These are phyloP conservation scores for Penicillium sp. DNA, from an alignment of 2,329 filamentous ascomycete genomes.

Conservation along the genomic window DNA sequence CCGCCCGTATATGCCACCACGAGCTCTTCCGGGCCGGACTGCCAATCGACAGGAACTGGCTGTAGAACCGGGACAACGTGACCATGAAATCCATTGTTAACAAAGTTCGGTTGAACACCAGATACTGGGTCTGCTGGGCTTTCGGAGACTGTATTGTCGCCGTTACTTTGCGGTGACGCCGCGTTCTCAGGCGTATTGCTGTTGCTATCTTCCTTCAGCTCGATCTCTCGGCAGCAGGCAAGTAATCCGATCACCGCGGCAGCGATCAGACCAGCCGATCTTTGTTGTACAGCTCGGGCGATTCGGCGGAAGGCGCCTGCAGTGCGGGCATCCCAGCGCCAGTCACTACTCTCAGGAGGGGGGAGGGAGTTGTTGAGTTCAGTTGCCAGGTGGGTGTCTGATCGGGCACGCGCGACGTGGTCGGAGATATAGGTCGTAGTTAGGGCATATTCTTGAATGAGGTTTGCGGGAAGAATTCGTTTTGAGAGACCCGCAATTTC, in stretches of 20 bases:
- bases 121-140: conserved; percentile 14
- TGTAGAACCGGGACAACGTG: conserved; percentile 45
- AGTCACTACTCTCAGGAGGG: conserved; percentile 51
- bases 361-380: conserved; percentile 59
- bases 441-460: conserved; percentile 65
- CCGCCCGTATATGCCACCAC: conserved; percentile 80
- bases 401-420: conserved; percentile 60
- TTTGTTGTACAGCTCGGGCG: conserved; percentile 69
- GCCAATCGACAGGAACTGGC: conserved; percentile 43
- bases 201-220: conserved; percentile 45
- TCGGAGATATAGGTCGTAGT: conserved; percentile 75
- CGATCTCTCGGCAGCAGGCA: conserved; percentile 69
- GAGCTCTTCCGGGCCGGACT: conserved; percentile 60
- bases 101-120: conserved; percentile 3
- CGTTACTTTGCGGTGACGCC: conserved; percentile 33
- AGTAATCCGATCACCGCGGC: conserved; percentile 73
- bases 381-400: conserved; percentile 54
- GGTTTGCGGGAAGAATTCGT: conserved; percentile 55
- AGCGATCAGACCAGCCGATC: conserved; percentile 75
- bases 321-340: conserved; percentile 66
- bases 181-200: conserved; percentile 38
- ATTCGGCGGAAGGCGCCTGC: conserved; percentile 67
- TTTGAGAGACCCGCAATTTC: conserved; percentile 45
- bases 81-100: conserved; percentile 22
- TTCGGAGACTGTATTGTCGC: conserved; percentile 24